Evolutionary conservation across 495 filamentous ascomycete genomes (phyloP).

Genomic region (Melanomma pulvis-pyrius): DNA sequence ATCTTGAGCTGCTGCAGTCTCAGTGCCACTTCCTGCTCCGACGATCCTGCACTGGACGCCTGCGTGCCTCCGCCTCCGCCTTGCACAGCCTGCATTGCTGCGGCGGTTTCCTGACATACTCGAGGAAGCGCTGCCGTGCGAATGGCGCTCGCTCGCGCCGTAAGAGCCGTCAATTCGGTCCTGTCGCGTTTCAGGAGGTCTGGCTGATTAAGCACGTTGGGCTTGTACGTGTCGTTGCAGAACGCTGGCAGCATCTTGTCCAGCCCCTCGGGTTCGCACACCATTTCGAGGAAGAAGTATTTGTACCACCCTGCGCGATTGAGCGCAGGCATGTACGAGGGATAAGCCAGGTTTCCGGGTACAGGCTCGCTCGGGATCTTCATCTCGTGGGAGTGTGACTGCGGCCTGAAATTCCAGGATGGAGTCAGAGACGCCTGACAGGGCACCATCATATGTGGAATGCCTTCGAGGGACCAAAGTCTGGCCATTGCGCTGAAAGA

Average conservation of each 20-base stretch:
- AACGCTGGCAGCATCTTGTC: conserved; percentile 21
- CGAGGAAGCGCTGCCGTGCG: conserved; percentile 1
- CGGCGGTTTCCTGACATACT: conserved; percentile 24
- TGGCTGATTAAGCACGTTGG: conserved; percentile 21
- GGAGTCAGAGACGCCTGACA: conserved; percentile 17
- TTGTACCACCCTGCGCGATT: conserved; percentile 39
- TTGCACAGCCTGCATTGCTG: not conserved
- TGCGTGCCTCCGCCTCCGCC: not conserved
- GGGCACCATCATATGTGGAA: conserved; percentile 36
- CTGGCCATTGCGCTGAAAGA: conserved; percentile 19
- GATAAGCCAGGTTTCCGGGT: conserved; percentile 5
- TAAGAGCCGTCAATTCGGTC: conserved; percentile 7
- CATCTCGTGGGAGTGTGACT: conserved; percentile 15
- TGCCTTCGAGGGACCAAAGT: conserved; percentile 31
- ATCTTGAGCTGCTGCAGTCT: conserved; percentile 24
- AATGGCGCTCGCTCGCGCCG: conserved; percentile 7
- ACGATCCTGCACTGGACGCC: not conserved
- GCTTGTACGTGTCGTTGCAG: conserved; percentile 31
- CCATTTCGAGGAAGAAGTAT: conserved; percentile 30
- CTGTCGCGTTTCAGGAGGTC: conserved; percentile 21
- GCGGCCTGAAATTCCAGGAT: conserved; percentile 21
- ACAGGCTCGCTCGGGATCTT: not conserved
- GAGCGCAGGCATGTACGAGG: conserved; percentile 33
- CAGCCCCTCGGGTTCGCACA: conserved; percentile 20
- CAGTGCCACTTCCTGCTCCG: conserved; percentile 13